Base-by-base conservation (phyloP, 345 rosid species). In the Eucalyptus curtisii region DNA sequence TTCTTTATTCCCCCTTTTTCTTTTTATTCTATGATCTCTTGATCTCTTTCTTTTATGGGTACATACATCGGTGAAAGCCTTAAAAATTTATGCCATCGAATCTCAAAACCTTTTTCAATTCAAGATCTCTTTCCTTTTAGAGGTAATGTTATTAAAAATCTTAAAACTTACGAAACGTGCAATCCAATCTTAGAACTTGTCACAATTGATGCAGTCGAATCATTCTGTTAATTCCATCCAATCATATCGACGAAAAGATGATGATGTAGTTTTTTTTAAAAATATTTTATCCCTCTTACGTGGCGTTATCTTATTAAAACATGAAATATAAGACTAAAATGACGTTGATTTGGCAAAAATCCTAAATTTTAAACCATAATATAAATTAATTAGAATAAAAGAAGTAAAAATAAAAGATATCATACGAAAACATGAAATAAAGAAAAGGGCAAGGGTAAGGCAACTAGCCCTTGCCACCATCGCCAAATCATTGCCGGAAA, bases 251-350 rank as follows among this genome's bases (percentile, higher is more conserved):
- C 3, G 3, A 55, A 55, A 55, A 55, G 10, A 55, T 55, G 61
- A 1, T 0, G 0, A 55, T 22, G 30, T 55, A 0, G 4, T 3
- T 50, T 10, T 24, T 19, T 8, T 55, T 24, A 55, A n/a, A n/a
- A n/a, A 1, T 2, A 9, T 55, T 9, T 55, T 55, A 3, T 55
- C 30, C 1, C 61, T 55, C 61, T 10, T 24, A 24, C 3, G 1
- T 55, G 61, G 30, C 6, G 0, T 55, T 55, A 55, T 1, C 61
- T 55, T 5, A 55, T 15, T 5, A 22, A 24, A 55, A 55, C 13
- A 55, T 55, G 61, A 22, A 55, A 10, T 55, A 55, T 24, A 24
- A 24, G 27, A 55, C 30, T 55, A 1, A 55, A 55, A 5, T 0
- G 61, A 10, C 6, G 6, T 22, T 24, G 30, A 9, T 1, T 9